Percentiles rank a stretch among this genome's conserved stretches.
These are phyloP conservation scores for Byssothecium circinans DNA, from an alignment of 2,329 filamentous ascomycete species.

Conservation along the genomic window DNA sequence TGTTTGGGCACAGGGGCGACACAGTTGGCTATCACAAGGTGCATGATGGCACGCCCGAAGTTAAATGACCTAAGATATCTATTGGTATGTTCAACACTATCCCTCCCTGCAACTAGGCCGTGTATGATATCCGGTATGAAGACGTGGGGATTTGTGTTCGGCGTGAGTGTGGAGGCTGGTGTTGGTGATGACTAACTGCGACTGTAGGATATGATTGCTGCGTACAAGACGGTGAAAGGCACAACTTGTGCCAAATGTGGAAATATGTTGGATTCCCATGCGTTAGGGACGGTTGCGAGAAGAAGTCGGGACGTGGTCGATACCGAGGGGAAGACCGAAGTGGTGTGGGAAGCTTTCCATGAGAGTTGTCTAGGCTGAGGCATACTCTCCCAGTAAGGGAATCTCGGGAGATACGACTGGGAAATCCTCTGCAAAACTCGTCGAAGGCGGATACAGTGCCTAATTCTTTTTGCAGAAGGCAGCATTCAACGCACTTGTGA, in stretches of 20 bases:
- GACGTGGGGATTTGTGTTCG: too few relatives aligned
- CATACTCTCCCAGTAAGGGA: too few relatives aligned
- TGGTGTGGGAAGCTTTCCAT: constrained; percentile 41
- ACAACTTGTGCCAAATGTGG: constrained; percentile 37
- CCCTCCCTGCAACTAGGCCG: too few relatives aligned
- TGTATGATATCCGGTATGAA: too few relatives aligned
- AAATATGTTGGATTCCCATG: constrained; percentile 30
- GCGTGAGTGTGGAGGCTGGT: background rate
- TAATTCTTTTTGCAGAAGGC: too few relatives aligned
- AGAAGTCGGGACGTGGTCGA: constrained; percentile 27
- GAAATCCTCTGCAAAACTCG: too few relatives aligned
- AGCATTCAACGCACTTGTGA: too few relatives aligned
- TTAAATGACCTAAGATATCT: constrained; percentile 35
- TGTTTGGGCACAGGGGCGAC: constrained; percentile 34
- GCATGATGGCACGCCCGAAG: constrained; percentile 35
- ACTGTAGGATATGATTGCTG: constrained; percentile 44
- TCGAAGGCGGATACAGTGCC: too few relatives aligned
- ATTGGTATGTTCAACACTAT: constrained; percentile 30
- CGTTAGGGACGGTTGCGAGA: constrained; percentile 33
- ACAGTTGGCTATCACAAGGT: constrained; percentile 35
- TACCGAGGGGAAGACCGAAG: constrained; percentile 20
- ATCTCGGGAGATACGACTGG: too few relatives aligned
- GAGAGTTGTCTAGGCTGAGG: constrained; percentile 31
- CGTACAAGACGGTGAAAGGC: constrained; percentile 39
- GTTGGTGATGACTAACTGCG: constrained; percentile 13